A percentile compares a stretch with the other conserved stretches of the same genome.
phyloP scores from a whole-genome alignment of 352 stramenopile species.

The Phytophthora brassicae region DNA sequence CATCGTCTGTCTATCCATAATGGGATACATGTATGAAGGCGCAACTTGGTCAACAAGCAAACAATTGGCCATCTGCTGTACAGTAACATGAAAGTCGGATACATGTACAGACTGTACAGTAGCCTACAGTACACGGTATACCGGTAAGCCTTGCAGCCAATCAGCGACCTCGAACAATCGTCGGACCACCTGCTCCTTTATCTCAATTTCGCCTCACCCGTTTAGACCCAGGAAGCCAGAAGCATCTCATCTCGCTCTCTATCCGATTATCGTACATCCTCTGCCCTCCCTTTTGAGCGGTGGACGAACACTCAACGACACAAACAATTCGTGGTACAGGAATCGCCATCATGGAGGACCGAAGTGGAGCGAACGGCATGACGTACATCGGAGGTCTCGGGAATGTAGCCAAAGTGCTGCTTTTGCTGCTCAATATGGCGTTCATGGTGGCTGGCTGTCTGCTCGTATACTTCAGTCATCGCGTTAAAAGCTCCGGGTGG shows the following conservation, averaged over 20 bases:
- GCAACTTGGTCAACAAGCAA: background rate
- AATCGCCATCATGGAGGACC: constrained; percentile 53
- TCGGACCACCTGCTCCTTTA: background rate
- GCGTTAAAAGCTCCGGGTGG: constrained; percentile 68
- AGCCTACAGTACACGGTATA: too few relatives aligned
- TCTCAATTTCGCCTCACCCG: constrained; percentile 17
- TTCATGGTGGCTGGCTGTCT: constrained; percentile 79
- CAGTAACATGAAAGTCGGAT: too few relatives aligned
- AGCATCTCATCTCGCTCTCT: too few relatives aligned
- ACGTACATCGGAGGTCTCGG: constrained; percentile 53
- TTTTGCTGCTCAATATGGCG: constrained; percentile 84
- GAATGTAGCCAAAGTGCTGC: constrained; percentile 76
- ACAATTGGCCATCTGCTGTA: constrained; percentile 18
- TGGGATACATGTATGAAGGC: too few relatives aligned
- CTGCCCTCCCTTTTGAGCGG: background rate
- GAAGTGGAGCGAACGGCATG: constrained; percentile 38
- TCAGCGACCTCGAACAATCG: background rate
- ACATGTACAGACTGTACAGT: too few relatives aligned
- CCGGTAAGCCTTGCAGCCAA: constrained; percentile 8
- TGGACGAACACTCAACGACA: constrained; percentile 3
- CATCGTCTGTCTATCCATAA: constrained; percentile 4
- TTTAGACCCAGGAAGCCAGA: constrained; percentile 14
- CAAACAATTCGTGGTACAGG: constrained; percentile 18
- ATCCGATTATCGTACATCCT: background rate
- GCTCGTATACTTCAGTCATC: constrained; percentile 82